phyloP scores from a whole-genome alignment of 169 alveolate genomes.

The Amoebophrya sp. region DNA sequence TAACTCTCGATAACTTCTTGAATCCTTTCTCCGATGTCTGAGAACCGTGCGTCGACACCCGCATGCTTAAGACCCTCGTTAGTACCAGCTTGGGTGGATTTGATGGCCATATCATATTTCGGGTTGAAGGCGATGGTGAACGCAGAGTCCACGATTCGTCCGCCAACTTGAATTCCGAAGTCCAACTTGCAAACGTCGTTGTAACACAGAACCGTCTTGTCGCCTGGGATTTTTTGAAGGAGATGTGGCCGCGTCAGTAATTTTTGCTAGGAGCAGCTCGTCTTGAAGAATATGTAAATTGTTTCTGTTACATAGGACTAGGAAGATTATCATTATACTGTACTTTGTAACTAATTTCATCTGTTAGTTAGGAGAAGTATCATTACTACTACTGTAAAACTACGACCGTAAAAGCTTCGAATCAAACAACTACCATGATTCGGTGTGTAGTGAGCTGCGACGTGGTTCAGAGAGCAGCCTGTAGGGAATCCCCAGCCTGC shows the following conservation, averaged over 20 bases:
- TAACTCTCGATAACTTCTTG: slow-evolving; percentile 95
- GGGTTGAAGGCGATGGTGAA: slow-evolving; percentile 87
- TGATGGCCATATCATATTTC: slow-evolving; percentile 71
- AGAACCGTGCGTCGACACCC: slow-evolving; percentile 96
- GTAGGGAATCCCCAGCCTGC: slow-evolving; percentile 99
- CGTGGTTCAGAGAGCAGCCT: slow-evolving; percentile 91
- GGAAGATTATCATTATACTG: background rate
- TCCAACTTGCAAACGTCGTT: slow-evolving; percentile 96
- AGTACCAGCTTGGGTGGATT: slow-evolving; percentile 98
- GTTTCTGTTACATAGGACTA: background rate
- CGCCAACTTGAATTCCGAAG: slow-evolving; percentile 99
- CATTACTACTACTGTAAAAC: background rate
- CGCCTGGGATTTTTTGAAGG: background rate
- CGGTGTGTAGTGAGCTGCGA: slow-evolving; percentile 99
- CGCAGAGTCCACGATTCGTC: slow-evolving; percentile 98
- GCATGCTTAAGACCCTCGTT: slow-evolving; percentile 94
- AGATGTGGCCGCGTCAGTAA: background rate
- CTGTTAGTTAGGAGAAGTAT: background rate
- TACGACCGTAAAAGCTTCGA: too few species aligned
- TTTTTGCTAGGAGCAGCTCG: background rate
- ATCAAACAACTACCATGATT: slow-evolving; percentile 75
- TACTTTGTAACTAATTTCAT: background rate
- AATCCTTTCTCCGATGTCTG: slow-evolving; percentile 96
- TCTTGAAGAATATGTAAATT: background rate
- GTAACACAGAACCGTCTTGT: slow-evolving; percentile 35